Evolutionary conservation across 768 basidiomycete genomes (phyloP).

Genomic region (Leccinum rimulosum): DNA sequence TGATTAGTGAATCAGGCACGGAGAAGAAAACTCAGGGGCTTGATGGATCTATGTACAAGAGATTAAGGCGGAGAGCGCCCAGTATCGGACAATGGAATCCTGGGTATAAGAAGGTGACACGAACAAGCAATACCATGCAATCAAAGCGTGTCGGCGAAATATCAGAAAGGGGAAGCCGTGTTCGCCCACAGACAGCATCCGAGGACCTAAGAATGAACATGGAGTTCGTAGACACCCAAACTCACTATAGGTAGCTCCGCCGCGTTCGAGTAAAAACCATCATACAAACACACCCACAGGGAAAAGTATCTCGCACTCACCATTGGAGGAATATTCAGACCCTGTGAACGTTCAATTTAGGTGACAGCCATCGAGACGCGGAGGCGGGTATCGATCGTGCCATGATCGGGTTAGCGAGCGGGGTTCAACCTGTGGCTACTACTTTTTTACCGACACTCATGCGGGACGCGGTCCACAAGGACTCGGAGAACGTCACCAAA

Average conservation of each 20-base stretch:
- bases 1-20: background rate
- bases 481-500: background rate
- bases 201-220: background rate
- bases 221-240: background rate
- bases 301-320: background rate
- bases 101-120: background rate
- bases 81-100: background rate
- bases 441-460: background rate
- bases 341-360: background rate
- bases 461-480: background rate
- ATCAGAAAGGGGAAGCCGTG: background rate
- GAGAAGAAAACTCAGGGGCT: background rate
- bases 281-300: slow-evolving; percentile 1
- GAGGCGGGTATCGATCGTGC: background rate
- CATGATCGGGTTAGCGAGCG: slow-evolving; percentile 1
- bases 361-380: background rate
- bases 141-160: no score
- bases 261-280: background rate
- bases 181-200: background rate
- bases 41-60: no score
- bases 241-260: background rate
- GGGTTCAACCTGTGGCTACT: background rate
- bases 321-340: background rate
- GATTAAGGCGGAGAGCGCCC: background rate
- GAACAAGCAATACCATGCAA: background rate